Percentiles rank a stretch among this genome's conserved stretches.
Evolutionary conservation across 306 rosid genomes (phyloP).

Genomic region (Trifolium repens): DNA sequence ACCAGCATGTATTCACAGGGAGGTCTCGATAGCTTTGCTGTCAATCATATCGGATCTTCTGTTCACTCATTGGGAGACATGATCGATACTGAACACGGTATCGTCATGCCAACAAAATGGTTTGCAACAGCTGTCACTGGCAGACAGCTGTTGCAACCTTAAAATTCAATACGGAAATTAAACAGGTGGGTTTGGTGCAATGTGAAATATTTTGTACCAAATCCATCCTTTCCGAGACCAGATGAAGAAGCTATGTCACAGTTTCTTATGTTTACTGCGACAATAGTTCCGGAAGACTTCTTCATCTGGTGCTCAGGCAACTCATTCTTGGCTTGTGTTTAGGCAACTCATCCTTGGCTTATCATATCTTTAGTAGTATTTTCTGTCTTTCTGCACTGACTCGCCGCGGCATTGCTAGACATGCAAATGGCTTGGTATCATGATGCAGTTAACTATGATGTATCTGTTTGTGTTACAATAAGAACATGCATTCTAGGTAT

Average conservation of each 20-base stretch:
- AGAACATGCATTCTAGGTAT: conserved; percentile 38
- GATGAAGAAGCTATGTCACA: conserved; percentile 33
- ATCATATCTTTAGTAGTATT: conserved; percentile 25
- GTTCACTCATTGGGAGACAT: conserved; percentile 63
- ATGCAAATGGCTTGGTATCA: conserved; percentile 19
- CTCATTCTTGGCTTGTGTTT: conserved; percentile 54
- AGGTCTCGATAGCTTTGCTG: conserved; percentile 54
- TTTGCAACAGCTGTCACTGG: conserved; percentile 59
- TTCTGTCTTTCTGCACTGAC: conserved; percentile 42
- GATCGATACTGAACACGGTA: conserved; percentile 54
- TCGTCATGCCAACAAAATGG: conserved; percentile 71
- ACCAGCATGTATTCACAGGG: conserved; percentile 70
- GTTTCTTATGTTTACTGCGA: conserved; percentile 11
- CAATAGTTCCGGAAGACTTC: not conserved
- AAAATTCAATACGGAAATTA: conserved; percentile 55
- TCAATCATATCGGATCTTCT: conserved; percentile 58
- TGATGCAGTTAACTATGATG: conserved; percentile 41
- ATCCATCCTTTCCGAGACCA: conserved; percentile 57
- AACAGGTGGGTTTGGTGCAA: conserved; percentile 45
- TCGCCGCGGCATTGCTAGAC: conserved; percentile 21
- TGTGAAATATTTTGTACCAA: conserved; percentile 21
- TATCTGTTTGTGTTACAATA: conserved; percentile 47
- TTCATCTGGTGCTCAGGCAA: conserved; percentile 64
- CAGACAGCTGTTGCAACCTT: conserved; percentile 69
- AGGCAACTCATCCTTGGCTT: conserved; percentile 90